Base-by-base conservation (phyloP, 148 eudicot species). In the Fagopyrum tataricum region DNA sequence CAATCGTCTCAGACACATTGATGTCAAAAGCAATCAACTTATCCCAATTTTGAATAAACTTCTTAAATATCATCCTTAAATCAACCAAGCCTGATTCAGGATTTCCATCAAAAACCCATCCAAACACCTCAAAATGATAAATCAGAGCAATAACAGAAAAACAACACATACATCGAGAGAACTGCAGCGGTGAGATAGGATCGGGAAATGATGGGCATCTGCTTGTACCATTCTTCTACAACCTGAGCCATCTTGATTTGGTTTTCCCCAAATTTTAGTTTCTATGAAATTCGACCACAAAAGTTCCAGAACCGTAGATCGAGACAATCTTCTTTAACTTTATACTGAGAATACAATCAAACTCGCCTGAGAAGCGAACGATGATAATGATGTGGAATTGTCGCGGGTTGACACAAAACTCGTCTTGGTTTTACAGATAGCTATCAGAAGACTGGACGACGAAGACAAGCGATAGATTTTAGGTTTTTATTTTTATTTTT, bases 211-310 rank as follows among this genome's bases (percentile, higher is more conserved):
- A 93, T 81, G 6, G 97, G 98, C 97, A 93, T 93, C 86, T 93
- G 97, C 70, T 86, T 93, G 79, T 91, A 93, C 98, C 98, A 93
- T 80, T 93, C 97, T 81, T 93, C 98, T 15, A 93, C 95, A 13
- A 94, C 98, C 72, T 93, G 97, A 17, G 97, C 97, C 97, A 93
- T 90, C 18, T 23, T 69, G 51, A 59, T 8, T 64, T 15, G 43
- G 39, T 64, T 73, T 55, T 31, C 44, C 46, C 43, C 17, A 53
- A 49, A 44, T 72, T 26, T 17, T 26, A 9, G 55, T 48, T 31
- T 49, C 37, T 72, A n/a, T 37, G 43, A 17, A 18, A 26, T 10
- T 26, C 31, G 41, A 61, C 40, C 67, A 0, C 67, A 17, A 26
- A n/a, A 37, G 23, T 44, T 48, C 67, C 4, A 74, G 66, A 53